A percentile compares a stretch with the other conserved stretches of the same genome.
These are phyloP conservation scores for Phellopilus nigrolimitatus DNA, from an alignment of 1,284 basidiomycete species.

Conservation along the genomic window DNA sequence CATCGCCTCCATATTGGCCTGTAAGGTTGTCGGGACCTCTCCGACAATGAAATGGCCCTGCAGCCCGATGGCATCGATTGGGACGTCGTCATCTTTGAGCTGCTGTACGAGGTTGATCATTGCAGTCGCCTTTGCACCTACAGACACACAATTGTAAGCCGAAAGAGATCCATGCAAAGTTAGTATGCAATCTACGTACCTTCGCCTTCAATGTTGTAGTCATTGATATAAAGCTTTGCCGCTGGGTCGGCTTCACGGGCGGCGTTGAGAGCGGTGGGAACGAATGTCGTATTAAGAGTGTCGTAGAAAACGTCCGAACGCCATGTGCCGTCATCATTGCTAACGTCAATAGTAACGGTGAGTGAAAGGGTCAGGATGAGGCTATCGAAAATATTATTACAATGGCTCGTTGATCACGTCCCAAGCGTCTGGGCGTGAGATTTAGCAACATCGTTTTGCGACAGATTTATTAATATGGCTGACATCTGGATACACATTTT, in stretches of 20 bases:
- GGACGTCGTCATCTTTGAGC: conserved; percentile 37
- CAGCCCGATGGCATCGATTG: conserved; percentile 47
- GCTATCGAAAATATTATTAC: too few relatives aligned
- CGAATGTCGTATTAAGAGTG: conserved; percentile 32
- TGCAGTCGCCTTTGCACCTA: conserved; percentile 40
- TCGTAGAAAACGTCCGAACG: conserved; percentile 34
- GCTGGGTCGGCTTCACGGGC: conserved; percentile 34
- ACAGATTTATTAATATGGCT: too few relatives aligned
- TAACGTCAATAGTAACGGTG: too few relatives aligned
- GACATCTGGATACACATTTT: too few relatives aligned
- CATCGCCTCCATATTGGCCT: conserved; percentile 40
- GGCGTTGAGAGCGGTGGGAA: conserved; percentile 33
- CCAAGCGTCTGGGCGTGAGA: conserved; percentile 19
- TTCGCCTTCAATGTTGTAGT: conserved; percentile 33
- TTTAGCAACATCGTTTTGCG: too few relatives aligned
- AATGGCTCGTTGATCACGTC: conserved; percentile 22
- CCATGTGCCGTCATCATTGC: conserved; percentile 35
- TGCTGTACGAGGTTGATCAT: conserved; percentile 41
- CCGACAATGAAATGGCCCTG: conserved; percentile 51
- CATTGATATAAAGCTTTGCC: conserved; percentile 34
- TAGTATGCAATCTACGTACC: conserved; percentile 14
- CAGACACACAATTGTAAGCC: not conserved
- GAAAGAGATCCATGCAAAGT: too few relatives aligned
- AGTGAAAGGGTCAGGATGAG: not conserved
- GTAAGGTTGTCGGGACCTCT: conserved; percentile 35